Base-by-base conservation (phyloP, 495 filamentous ascomycete genomes). In the Acidomyces sp. region DNA sequence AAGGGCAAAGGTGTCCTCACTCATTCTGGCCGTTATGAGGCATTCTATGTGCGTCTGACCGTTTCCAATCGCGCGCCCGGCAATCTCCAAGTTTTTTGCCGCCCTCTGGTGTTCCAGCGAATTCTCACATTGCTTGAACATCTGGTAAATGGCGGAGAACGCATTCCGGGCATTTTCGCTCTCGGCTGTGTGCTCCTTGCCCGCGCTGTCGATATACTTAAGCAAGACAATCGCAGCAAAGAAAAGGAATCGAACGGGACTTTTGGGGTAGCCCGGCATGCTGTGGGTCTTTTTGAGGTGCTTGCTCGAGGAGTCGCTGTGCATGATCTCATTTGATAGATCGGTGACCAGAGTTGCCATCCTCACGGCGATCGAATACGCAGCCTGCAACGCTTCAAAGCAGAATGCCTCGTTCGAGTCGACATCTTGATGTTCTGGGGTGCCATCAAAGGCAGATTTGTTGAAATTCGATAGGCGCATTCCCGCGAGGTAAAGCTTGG, bases 101-200 rank as follows among this genome's bases (percentile, higher is more conserved):
- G 45, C 45, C n/a, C 32, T 31, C 3, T 25, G 16, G 22, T 45
- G 30, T 28, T 48, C 39, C 2, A 16, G 10, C n/a, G 40, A 17
- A 11, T 13, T 6, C 15, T 6, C 15, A 21, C 41, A 43, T 18
- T 37, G 22, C 15, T 30, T 48, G 40, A 48, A 44, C 22, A 48
- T 21, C 35, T 44, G 35, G 39, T 48, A 38, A 6, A 30, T 33
- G 4, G 4, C 21, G 10, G 19, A 16, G 12, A 48, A 28, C 7
- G 45, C 45, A 13, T 36, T 38, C 6, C 45, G 40, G n/a, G 45
- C 45, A n/a, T n/a, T n/a, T n/a, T n/a, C n/a, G n/a, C n/a, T n/a
- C 6, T 32, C 40, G 15, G 26, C 45, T n/a, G 23, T 34, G 12
- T 48, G 30, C 1, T 20, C 18, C 21, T 29, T 34, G 13, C 26